Percentiles rank a stretch among this genome's conserved stretches.
phyloP scores from a whole-genome alignment of 2,329 filamentous ascomycete species.

The Penicillium sumatraense region DNA sequence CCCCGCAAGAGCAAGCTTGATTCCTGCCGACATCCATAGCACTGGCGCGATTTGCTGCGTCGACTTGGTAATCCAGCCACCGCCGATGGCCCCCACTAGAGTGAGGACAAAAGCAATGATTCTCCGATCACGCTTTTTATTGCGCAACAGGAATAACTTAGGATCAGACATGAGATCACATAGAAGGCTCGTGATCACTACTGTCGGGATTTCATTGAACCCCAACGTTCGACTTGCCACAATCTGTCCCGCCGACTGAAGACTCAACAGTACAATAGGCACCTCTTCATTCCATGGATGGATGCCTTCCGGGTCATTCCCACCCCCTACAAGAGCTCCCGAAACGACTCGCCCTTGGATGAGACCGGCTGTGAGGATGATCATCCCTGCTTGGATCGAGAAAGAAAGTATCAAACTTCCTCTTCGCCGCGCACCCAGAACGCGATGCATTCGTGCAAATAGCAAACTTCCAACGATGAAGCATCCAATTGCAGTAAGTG shows the following conservation, averaged over 20 bases:
- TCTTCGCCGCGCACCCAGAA: conserved; percentile 27
- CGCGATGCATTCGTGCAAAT: conserved; percentile 43
- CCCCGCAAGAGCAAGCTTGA: conserved; percentile 26
- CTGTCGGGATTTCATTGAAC: conserved; percentile 36
- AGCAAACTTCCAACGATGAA: conserved; percentile 47
- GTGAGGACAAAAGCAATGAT: conserved; percentile 33
- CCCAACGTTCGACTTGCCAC: conserved; percentile 34
- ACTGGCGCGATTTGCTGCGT: conserved; percentile 26
- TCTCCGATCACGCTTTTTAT: conserved; percentile 33
- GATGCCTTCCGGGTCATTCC: not conserved
- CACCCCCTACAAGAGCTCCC: conserved; percentile 12
- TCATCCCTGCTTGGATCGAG: conserved; percentile 31
- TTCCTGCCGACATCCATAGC: conserved; percentile 30
- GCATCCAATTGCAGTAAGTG: conserved; percentile 49
- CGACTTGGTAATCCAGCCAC: conserved; percentile 34
- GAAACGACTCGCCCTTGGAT: conserved; percentile 31
- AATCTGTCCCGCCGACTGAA: conserved; percentile 38
- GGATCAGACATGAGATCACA: conserved; percentile 37
- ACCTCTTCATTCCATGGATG: conserved; percentile 30
- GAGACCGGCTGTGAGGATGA: conserved; percentile 33
- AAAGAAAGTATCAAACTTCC: conserved; percentile 34
- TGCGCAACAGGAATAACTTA: conserved; percentile 30
- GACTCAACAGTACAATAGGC: conserved; percentile 34
- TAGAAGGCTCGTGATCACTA: conserved; percentile 37
- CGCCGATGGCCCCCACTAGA: conserved; percentile 31